Evolutionary conservation across 257 asterid genomes (phyloP), one percentile per base, ranked within the genome.

Genomic region (Solanum ahanhuiri): DNA sequence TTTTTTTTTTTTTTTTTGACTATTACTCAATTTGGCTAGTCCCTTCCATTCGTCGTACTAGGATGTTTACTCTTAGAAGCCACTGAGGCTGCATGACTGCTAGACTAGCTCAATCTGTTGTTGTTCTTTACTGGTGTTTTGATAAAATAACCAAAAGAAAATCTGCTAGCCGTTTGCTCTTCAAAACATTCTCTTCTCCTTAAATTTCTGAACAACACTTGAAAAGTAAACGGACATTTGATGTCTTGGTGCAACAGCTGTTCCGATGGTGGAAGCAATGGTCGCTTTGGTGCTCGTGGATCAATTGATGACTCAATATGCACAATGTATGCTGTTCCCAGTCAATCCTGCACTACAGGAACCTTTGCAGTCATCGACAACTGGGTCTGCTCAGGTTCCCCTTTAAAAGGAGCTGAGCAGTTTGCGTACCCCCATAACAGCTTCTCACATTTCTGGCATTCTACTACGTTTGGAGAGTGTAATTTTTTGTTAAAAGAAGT

Each of bases 201-300:
- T 15, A 7, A 69, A 30, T 70, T 18, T 67, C 5, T 6, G 75
- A 69, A 30, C 39, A 69, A 4, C 41, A 69, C 41, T 69, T 69
- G 76, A 69, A 28, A 30, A 31, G 39, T 31, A 0, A 67, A 69
- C 10, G 0, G 81, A 34, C 28, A 34, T 84, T 85, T 85, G 20
- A 54, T 86, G 35, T 72, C 30, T 72, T 87, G 58, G 30, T 87
- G 89, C 39, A 81, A 85, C 94, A 96, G 99, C 98, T 39, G 98
- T 96, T 86, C 99, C 98, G 4, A 94, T 96, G 98, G 99, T 96
- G 93, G 99, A 96, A 92, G 96, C 98, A 70, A 93, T 93, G 95
- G 98, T 95, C 14, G 98, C 98, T 3, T 90, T 96, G 86, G 98
- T 94, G 86, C 98, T 96, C 22, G 94, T 93, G 22, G 98, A 96